A percentile compares a stretch with the other conserved stretches of the same genome.
phyloP scores from a whole-genome alignment of 2,329 filamentous ascomycete genomes.

The Aspergillus sp. region DNA sequence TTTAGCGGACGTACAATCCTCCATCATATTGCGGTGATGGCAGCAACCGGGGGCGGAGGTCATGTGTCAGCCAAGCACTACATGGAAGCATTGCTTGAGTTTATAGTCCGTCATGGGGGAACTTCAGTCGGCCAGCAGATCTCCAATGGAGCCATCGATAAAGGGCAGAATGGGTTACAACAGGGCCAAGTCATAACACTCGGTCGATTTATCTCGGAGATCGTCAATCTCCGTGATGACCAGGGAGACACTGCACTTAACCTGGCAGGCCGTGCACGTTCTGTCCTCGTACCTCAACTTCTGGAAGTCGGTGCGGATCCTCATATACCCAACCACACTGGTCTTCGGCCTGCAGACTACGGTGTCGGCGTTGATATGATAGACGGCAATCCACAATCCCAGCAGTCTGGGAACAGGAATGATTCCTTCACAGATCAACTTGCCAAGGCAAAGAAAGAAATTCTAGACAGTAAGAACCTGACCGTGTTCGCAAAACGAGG shows the following conservation, averaged over 20 bases:
- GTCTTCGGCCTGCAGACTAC: conserved; percentile 87
- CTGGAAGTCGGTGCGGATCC: conserved; percentile 92
- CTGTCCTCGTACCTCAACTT: conserved; percentile 95
- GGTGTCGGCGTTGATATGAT: conserved; percentile 71
- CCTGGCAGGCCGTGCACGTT: conserved; percentile 87
- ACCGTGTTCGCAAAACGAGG: too few relatives aligned
- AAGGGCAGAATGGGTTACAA: conserved; percentile 20
- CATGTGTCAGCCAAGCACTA: conserved; percentile 87
- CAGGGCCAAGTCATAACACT: conserved; percentile 69
- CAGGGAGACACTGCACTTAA: conserved; percentile 93
- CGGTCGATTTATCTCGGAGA: conserved; percentile 91
- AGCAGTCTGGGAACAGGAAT: conserved; percentile 42
- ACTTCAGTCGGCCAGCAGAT: conserved; percentile 51
- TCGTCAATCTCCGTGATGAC: conserved; percentile 92
- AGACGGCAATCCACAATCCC: conserved; percentile 32
- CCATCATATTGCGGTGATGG: conserved; percentile 94
- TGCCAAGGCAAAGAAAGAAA: conserved; percentile 41
- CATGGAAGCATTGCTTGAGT: conserved; percentile 87
- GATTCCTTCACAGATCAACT: conserved; percentile 41
- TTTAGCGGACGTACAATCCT: conserved; percentile 85
- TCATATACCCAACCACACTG: conserved; percentile 85
- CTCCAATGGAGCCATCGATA: conserved; percentile 22
- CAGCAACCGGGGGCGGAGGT: conserved; percentile 87
- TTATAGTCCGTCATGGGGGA: conserved; percentile 82
- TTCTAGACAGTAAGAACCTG: conserved; percentile 36